phyloP scores from a whole-genome alignment of 305 asterid species.

The Fraxinus sp. region DNA sequence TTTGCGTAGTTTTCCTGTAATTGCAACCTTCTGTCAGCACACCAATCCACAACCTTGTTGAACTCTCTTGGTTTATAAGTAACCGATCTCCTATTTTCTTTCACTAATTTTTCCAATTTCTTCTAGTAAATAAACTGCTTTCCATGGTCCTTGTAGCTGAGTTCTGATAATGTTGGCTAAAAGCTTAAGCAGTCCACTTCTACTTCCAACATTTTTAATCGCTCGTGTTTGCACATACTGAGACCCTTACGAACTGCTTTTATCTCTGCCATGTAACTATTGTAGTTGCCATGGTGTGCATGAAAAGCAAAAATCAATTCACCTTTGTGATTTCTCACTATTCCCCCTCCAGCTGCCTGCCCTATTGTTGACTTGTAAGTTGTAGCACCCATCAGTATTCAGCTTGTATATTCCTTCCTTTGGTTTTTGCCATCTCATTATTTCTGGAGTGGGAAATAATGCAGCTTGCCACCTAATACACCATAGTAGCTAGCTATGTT shows the following conservation, averaged over 20 bases:
- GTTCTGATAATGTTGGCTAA: background rate
- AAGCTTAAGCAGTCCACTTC: background rate
- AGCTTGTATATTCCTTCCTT: no score
- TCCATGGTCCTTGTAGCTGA: background rate
- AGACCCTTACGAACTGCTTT: background rate
- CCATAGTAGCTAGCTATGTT: background rate
- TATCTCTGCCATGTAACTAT: background rate
- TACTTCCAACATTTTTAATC: no score
- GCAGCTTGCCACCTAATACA: background rate
- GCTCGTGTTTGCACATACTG: background rate
- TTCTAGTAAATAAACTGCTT: background rate
- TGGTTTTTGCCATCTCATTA: no score
- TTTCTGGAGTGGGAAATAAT: no score
- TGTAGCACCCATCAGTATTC: no score
- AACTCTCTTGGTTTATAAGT: background rate
- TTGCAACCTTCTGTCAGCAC: background rate
- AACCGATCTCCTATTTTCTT: background rate
- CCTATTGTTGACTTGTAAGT: background rate
- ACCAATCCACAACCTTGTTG: background rate
- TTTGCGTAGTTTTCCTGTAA: background rate
- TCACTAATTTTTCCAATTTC: background rate
- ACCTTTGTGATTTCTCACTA: background rate
- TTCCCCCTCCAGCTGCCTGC: background rate
- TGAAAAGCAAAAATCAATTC: background rate
- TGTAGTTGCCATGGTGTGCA: background rate